Base-by-base conservation (phyloP, 2,329 filamentous ascomycete species). In the Fusarium penzigii region DNA sequence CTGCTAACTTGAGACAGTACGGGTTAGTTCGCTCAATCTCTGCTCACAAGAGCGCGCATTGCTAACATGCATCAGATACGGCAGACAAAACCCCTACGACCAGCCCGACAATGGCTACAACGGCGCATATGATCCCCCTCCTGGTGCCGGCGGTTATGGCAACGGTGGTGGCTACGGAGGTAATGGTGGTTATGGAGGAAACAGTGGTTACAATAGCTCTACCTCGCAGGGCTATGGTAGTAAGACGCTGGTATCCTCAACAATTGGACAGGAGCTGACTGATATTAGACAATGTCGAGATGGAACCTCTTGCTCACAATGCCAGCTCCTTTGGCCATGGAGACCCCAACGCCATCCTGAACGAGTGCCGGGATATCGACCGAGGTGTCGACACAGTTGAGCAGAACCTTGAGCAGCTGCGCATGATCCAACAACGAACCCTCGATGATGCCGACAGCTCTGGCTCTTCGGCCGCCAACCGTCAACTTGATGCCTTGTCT, bases 341-440 rank as follows among this genome's bases (percentile, higher is more conserved):
- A 62, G 84, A 92, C 70, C 85, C 88, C 41, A 92, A 90, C 68
- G 83, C 83, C 51, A 88, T 96, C 61, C 81, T 97, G 54, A 90
- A 95, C 75, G 88, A 94, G 70, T 94, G 90, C 75, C 83, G 85
- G 53, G 85, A 90, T 42, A 88, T 97, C 69, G 88, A 92, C 70
- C 78, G 83, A 53, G 88, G 86, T 40, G 89, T 97, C 65, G 82
- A 89, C 57, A 78, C 85, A 52, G 84, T 97, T 65, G 85, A 92
- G 66, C 74, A 75, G 56, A 89, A 89, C 64, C 82, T 95, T 34
- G 80, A 85, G 59, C 82, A 88, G 66, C 83, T 96, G 44, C 83
- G 85, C 64, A 81, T 80, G 70, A 78, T 90, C 38, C 89, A 93
- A 69, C 82, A 83, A 67, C 81, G 85, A 57, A 83, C 86, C 34